phyloP scores from a whole-genome alignment of 176 grass and related monocot species.

The Cenchrus americanus region DNA sequence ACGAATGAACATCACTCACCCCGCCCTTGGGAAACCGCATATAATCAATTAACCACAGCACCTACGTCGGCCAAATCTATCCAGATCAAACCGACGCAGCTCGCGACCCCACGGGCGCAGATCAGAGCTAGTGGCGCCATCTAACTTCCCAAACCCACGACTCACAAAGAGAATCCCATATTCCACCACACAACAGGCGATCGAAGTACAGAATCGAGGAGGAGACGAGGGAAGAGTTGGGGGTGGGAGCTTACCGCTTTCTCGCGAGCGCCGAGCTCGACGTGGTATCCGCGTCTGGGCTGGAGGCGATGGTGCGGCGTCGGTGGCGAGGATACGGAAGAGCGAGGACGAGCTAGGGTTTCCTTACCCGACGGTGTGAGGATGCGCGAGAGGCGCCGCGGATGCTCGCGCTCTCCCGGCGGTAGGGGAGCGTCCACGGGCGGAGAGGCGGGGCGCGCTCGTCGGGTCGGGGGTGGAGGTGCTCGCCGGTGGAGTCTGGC shows the following conservation, averaged over 20 bases:
- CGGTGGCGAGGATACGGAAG: too few relatives aligned
- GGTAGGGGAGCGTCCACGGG: too few relatives aligned
- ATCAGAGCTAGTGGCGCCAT: background rate
- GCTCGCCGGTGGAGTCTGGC: too few relatives aligned
- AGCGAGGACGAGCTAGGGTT: too few relatives aligned
- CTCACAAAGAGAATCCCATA: background rate
- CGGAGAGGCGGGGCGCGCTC: too few relatives aligned
- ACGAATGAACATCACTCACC: background rate
- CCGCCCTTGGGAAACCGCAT: background rate
- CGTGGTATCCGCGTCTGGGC: constrained; percentile 68
- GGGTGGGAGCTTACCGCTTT: constrained; percentile 59
- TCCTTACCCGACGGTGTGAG: too few relatives aligned
- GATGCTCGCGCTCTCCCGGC: too few relatives aligned
- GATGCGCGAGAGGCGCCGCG: too few relatives aligned
- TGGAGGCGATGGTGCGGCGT: constrained; percentile 18
- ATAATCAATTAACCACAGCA: background rate
- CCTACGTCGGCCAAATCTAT: too few relatives aligned
- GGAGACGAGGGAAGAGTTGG: background rate
- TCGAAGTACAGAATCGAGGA: background rate
- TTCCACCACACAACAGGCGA: background rate
- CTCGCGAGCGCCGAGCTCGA: constrained; percentile 80
- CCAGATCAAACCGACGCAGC: constrained; percentile 3
- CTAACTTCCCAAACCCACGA: background rate
- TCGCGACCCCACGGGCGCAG: background rate
- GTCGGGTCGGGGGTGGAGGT: too few relatives aligned